phyloP scores from a whole-genome alignment of 2,329 filamentous ascomycete genomes.

The Aspergillus sp. region DNA sequence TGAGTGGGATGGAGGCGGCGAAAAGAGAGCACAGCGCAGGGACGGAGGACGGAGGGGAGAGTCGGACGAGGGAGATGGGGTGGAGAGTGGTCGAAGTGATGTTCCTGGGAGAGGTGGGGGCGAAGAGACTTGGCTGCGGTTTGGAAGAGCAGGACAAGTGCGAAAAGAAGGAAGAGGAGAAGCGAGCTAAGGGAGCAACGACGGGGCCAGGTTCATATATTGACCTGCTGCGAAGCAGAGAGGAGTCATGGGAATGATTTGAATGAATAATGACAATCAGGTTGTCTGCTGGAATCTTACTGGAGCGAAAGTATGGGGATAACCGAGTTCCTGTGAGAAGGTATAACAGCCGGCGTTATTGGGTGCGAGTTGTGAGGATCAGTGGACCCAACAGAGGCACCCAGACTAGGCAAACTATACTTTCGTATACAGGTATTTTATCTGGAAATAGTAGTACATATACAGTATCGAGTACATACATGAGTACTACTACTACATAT shows the following conservation, averaged over 20 bases:
- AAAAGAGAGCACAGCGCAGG: constrained; percentile 1
- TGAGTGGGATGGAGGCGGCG: background rate
- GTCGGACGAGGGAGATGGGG: background rate
- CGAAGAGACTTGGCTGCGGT: constrained; percentile 15
- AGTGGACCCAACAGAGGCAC: constrained; percentile 22
- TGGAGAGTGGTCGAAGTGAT: background rate
- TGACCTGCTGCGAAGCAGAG: background rate
- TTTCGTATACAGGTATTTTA: background rate
- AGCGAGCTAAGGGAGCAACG: background rate
- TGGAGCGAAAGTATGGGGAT: background rate
- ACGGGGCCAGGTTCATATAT: background rate
- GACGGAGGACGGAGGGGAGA: background rate
- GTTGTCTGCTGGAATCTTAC: background rate
- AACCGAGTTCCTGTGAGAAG: background rate
- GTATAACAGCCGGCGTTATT: constrained; percentile 9
- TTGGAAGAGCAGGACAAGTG: background rate
- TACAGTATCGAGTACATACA: too few species aligned
- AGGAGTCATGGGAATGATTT: constrained; percentile 1
- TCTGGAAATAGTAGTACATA: background rate
- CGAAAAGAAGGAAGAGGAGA: background rate
- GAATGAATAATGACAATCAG: constrained; percentile 21
- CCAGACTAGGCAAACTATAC: constrained; percentile 20
- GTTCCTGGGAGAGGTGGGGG: constrained; percentile 15
- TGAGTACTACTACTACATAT: too few species aligned
- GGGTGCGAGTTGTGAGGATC: constrained; percentile 12